Percentiles rank a stretch among this genome's conserved stretches.
phyloP scores from a whole-genome alignment of 2,329 filamentous ascomycete species.

The Pleomassaria siparia region DNA sequence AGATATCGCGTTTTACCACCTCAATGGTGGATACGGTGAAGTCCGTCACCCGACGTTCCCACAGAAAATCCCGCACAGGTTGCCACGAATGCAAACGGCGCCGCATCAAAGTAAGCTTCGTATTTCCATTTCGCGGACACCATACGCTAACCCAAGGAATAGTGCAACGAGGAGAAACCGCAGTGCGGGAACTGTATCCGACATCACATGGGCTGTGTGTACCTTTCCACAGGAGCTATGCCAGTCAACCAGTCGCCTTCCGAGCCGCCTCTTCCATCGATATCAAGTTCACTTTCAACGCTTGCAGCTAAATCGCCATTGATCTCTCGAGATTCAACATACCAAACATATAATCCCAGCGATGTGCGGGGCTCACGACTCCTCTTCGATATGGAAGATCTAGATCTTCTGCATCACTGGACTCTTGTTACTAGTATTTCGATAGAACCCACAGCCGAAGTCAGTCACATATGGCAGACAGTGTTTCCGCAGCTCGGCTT shows the following conservation, averaged over 20 bases:
- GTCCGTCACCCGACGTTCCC: constrained; percentile 5
- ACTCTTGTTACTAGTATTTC: constrained; percentile 13
- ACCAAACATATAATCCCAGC: background rate
- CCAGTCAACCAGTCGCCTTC: background rate
- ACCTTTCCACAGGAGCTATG: constrained; percentile 2
- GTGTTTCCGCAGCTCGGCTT: constrained; percentile 16
- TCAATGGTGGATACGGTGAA: background rate
- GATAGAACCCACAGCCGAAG: constrained; percentile 7
- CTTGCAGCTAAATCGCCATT: background rate
- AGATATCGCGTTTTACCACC: background rate
- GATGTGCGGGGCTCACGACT: background rate
- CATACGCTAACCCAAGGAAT: background rate
- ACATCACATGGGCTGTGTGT: constrained; percentile 10
- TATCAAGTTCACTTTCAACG: constrained; percentile 3
- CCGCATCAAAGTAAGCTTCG: constrained; percentile 19
- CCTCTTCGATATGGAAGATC: constrained; percentile 14
- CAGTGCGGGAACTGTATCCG: constrained; percentile 16
- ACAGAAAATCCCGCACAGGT: constrained; percentile 20
- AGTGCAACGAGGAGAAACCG: constrained; percentile 21
- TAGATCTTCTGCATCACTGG: constrained; percentile 24
- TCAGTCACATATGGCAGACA: constrained; percentile 17
- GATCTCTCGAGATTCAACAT: constrained; percentile 1
- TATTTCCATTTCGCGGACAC: background rate
- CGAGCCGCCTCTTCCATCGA: background rate
- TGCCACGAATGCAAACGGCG: constrained; percentile 22